These are phyloP conservation scores for Albugo laibachii DNA, from an alignment of 352 stramenopile genomes.

Conservation along the genomic window DNA sequence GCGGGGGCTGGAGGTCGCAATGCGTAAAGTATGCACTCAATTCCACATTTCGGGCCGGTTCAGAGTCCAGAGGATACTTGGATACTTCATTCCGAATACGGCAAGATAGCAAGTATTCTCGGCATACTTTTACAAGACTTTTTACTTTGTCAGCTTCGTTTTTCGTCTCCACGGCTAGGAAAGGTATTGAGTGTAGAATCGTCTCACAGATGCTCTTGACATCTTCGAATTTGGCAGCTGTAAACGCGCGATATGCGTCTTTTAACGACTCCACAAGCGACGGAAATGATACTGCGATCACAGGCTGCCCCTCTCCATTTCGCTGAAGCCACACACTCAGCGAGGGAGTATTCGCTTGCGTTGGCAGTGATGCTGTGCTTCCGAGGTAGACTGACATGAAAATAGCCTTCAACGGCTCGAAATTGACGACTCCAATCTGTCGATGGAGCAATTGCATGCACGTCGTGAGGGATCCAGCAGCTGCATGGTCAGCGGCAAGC, in stretches of 20 bases:
- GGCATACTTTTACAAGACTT: conserved; percentile 88
- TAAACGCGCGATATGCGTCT: conserved; percentile 92
- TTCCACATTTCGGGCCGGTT: conserved; percentile 87
- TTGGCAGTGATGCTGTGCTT: conserved; percentile 55
- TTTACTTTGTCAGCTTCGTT: conserved; percentile 87
- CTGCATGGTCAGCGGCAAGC: conserved; percentile 93
- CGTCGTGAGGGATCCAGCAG: conserved; percentile 89
- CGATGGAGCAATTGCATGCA: conserved; percentile 96
- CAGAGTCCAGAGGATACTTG: conserved; percentile 34
- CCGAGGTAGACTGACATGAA: conserved; percentile 78
- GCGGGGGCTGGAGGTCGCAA: conserved; percentile 95
- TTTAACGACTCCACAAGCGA: conserved; percentile 87
- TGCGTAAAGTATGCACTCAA: conserved; percentile 98
- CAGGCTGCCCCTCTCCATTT: conserved; percentile 73
- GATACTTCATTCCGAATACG: conserved; percentile 84
- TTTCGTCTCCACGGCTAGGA: conserved; percentile 86
- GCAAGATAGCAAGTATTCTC: conserved; percentile 97
- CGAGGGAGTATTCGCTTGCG: conserved; percentile 60
- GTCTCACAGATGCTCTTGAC: conserved; percentile 83
- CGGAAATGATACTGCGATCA: conserved; percentile 76
- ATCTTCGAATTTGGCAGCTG: conserved; percentile 95
- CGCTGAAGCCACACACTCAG: conserved; percentile 69
- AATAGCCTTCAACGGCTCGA: conserved; percentile 85
- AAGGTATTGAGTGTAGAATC: conserved; percentile 89
- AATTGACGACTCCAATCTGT: conserved; percentile 97